Evolutionary conservation across 768 basidiomycete species (phyloP).

Genomic region (Lentinula sp.): DNA sequence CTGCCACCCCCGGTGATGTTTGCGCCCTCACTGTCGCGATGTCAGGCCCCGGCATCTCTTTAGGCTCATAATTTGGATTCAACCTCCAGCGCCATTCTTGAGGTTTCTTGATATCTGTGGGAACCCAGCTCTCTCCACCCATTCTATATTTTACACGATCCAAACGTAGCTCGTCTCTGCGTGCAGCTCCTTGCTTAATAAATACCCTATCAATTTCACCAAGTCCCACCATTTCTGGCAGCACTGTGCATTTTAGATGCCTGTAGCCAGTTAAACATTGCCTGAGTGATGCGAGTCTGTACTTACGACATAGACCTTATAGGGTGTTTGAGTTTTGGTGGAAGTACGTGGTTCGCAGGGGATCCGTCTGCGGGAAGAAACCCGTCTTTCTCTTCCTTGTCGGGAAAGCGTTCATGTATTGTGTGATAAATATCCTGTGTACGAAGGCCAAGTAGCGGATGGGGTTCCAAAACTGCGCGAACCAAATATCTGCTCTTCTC

Average conservation of each 20-base stretch:
- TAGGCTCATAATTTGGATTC: background rate
- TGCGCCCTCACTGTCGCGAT: background rate
- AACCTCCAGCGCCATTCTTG: conserved; percentile 6
- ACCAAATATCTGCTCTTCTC: background rate
- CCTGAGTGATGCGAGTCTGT: background rate
- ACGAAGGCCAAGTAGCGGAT: conserved; percentile 3
- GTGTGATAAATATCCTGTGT: background rate
- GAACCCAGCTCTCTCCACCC: background rate
- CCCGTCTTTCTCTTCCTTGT: background rate
- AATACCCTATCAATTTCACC: background rate
- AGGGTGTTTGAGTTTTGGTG: conserved; percentile 7
- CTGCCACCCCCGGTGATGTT: background rate
- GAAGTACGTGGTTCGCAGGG: background rate
- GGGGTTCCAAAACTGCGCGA: background rate
- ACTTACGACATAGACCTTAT: conserved; percentile 14
- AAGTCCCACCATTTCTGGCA: conserved; percentile 7
- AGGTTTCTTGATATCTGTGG: background rate
- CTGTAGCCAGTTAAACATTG: conserved; percentile 1
- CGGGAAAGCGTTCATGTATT: background rate
- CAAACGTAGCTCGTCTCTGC: conserved; percentile 1
- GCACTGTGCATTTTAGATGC: conserved; percentile 14
- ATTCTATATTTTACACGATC: conserved; percentile 2
- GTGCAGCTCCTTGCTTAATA: background rate
- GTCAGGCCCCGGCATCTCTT: background rate
- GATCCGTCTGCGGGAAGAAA: background rate